A percentile compares a stretch with the other conserved stretches of the same genome.
phyloP scores from a whole-genome alignment of 2,329 filamentous ascomycete species.

The Hymenoscyphus scutula region DNA sequence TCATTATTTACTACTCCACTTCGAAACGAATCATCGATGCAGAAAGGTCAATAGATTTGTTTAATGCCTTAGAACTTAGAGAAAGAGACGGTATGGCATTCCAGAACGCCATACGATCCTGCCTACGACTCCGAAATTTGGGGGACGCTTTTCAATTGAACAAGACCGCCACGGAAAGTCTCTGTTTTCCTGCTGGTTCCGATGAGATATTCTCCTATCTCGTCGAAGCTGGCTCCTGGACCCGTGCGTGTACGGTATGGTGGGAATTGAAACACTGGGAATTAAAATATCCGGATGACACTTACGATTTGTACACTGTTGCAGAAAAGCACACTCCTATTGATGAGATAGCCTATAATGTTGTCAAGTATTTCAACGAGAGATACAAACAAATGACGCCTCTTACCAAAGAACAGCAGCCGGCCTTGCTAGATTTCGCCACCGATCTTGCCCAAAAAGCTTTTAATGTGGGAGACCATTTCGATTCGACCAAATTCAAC shows the following conservation, averaged over 20 bases:
- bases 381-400: constrained; percentile 3
- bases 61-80: constrained; percentile 36
- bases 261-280: constrained; percentile 16
- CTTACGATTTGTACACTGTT: constrained; percentile 21
- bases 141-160: constrained; percentile 36
- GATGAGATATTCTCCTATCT: constrained; percentile 29
- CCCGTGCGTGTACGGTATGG: constrained; percentile 28
- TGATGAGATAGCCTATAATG: constrained; percentile 14
- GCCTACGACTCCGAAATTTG: constrained; percentile 41
- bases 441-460: constrained; percentile 20
- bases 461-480: constrained; percentile 17
- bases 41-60: constrained; percentile 45
- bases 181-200: constrained; percentile 24
- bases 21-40: constrained; percentile 41
- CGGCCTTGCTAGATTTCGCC: constrained; percentile 21
- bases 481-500: constrained; percentile 17
- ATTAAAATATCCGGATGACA: not conserved
- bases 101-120: constrained; percentile 42
- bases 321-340: constrained; percentile 20
- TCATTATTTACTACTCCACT: constrained; percentile 41
- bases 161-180: constrained; percentile 17
- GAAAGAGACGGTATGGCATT: constrained; percentile 45
- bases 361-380: constrained; percentile 23
- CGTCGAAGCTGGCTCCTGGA: constrained; percentile 27
- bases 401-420: not conserved